phyloP scores from a whole-genome alignment of 2,329 filamentous ascomycete genomes.

The Chaetomium strumarium region DNA sequence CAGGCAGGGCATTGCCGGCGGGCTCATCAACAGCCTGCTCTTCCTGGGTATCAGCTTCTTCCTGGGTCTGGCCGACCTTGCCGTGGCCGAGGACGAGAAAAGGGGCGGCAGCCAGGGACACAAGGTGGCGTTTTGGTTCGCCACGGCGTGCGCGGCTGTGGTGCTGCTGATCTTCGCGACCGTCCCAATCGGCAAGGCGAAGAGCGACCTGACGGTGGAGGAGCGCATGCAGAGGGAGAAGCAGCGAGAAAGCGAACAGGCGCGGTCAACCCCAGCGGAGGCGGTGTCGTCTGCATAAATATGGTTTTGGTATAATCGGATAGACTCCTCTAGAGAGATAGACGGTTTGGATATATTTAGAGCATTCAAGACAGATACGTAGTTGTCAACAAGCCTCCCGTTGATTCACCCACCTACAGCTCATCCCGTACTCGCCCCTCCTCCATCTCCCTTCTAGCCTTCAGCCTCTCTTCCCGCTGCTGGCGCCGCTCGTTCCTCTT shows the following conservation, averaged over 20 bases:
- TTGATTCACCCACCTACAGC: slow-evolving; percentile 11
- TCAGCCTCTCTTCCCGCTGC: slow-evolving; percentile 23
- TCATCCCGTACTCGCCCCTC: slow-evolving; percentile 23
- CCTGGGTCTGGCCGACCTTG: slow-evolving; percentile 64
- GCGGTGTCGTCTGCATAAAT: not conserved
- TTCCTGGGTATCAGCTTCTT: slow-evolving; percentile 68
- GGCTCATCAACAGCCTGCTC: slow-evolving; percentile 62
- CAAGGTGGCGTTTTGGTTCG: slow-evolving; percentile 62
- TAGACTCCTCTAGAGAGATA: not conserved
- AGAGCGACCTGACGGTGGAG: slow-evolving; percentile 25
- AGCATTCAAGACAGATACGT: not conserved
- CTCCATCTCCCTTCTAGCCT: slow-evolving; percentile 19
- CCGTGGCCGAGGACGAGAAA: slow-evolving; percentile 43
- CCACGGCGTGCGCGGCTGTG: slow-evolving; percentile 48
- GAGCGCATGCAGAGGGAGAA: slow-evolving; percentile 18
- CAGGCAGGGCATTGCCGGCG: slow-evolving; percentile 66
- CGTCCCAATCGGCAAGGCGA: slow-evolving; percentile 48
- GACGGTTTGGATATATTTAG: not conserved
- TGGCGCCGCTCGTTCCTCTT: slow-evolving; percentile 23
- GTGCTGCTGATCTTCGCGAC: slow-evolving; percentile 51
- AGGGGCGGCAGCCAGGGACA: slow-evolving; percentile 49
- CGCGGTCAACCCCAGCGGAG: not conserved
- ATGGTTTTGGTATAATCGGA: not conserved
- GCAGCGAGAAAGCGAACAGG: not conserved
- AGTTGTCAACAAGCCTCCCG: not conserved